Percentiles rank a stretch among this genome's conserved stretches.
phyloP scores from a whole-genome alignment of 129 eudicot species.

The Tagetes patula region DNA sequence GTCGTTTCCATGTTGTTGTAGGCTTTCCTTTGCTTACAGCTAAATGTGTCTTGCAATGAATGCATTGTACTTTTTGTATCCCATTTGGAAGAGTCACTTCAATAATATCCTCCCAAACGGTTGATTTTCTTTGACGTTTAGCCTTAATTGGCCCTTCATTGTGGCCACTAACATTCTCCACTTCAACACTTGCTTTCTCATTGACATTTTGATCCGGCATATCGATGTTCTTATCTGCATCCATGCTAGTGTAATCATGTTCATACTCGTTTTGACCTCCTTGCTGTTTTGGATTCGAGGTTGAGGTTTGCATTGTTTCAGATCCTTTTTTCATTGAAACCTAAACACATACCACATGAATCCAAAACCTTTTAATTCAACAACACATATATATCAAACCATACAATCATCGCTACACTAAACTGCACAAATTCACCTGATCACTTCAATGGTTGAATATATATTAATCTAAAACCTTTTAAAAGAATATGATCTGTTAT shows the following conservation, averaged over 20 bases:
- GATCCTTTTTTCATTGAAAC: too few relatives aligned
- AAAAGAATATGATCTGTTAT: too few relatives aligned
- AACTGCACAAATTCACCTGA: too few relatives aligned
- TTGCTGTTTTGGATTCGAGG: too few relatives aligned
- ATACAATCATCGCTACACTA: too few relatives aligned
- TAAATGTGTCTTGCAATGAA: background rate
- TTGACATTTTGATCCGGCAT: background rate
- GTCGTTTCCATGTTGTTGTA: background rate
- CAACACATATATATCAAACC: too few relatives aligned
- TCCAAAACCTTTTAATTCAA: too few relatives aligned
- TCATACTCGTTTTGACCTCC: background rate
- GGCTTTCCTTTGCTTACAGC: background rate
- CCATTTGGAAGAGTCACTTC: background rate
- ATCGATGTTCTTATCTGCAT: background rate
- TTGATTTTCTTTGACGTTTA: constrained; percentile 5
- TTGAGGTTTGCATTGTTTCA: too few relatives aligned
- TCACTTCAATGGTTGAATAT: too few relatives aligned
- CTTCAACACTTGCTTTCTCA: background rate
- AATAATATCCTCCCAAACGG: background rate
- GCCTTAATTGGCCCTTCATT: background rate
- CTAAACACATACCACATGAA: too few relatives aligned
- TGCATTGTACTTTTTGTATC: background rate
- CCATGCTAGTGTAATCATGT: background rate
- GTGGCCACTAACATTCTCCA: background rate
- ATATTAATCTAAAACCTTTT: too few relatives aligned